Evolutionary conservation across 1,284 basidiomycete species (phyloP).

Genomic region (Mycena sp.): DNA sequence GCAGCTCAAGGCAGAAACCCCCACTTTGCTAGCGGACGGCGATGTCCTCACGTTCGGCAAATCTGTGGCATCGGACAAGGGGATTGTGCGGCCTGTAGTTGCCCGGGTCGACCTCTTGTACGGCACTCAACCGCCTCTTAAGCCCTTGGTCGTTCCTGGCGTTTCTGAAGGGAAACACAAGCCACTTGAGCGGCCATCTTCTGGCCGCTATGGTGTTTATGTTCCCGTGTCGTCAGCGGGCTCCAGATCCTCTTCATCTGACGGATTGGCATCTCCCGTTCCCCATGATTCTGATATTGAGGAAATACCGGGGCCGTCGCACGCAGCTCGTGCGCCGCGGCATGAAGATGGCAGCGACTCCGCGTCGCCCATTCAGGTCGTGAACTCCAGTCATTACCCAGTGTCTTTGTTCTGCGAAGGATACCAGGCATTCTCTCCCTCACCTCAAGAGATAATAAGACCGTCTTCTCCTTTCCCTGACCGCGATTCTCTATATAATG

Average conservation of each 20-base stretch:
- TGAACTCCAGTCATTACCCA: no score
- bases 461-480: background rate
- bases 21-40: conserved; percentile 63
- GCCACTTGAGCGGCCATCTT: conserved; percentile 21
- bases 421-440: conserved; percentile 8
- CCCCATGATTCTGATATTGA: conserved; percentile 64
- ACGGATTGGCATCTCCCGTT: conserved; percentile 52
- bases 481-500: conserved; percentile 13
- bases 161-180: conserved; percentile 39
- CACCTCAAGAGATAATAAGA: background rate
- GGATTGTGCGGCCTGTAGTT: conserved; percentile 67
- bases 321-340: conserved; percentile 25
- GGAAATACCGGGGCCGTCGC: conserved; percentile 46
- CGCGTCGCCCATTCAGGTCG: background rate
- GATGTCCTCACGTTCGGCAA: conserved; percentile 80
- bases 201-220: conserved; percentile 65
- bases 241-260: conserved; percentile 55
- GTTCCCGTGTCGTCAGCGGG: conserved; percentile 38
- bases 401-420: background rate
- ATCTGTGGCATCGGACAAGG: conserved; percentile 66
- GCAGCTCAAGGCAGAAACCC: conserved; percentile 55
- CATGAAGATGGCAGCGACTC: conserved; percentile 11
- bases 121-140: conserved; percentile 37
- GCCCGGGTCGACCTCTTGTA: conserved; percentile 65
- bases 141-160: conserved; percentile 42